Conservation (phyloP, 305 asterid genomes). For the Euphrasia arctica region DNA sequence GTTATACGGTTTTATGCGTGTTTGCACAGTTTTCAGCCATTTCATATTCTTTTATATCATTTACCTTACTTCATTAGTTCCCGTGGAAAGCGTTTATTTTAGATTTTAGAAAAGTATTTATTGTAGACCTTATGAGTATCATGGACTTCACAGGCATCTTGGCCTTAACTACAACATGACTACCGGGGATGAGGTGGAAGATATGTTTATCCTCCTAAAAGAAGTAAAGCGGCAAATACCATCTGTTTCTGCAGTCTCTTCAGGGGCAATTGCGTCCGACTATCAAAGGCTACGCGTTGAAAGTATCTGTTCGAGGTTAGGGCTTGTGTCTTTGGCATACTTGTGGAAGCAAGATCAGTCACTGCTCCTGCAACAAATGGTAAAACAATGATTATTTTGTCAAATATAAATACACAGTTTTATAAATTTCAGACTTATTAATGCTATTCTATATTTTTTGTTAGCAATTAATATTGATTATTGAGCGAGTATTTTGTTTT, state of each 20-base stretch:
- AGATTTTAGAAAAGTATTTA: conserved; percentile 11
- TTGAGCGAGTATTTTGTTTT: conserved; percentile 18
- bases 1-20: background rate
- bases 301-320: conserved; percentile 88
- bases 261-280: conserved; percentile 98
- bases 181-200: conserved; percentile 99
- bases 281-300: conserved; percentile 94
- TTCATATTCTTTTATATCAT: background rate
- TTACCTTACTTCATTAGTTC: conserved; percentile 4
- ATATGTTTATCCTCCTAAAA: conserved; percentile 73
- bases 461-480: conserved; percentile 20
- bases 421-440: conserved; percentile 9
- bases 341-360: conserved; percentile 94
- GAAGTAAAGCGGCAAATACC: conserved; percentile 84
- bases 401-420: conserved; percentile 14
- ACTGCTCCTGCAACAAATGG: conserved; percentile 79
- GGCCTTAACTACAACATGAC: conserved; percentile 80
- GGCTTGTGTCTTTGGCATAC: conserved; percentile 87
- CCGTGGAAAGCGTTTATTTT: background rate
- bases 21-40: background rate
- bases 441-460: conserved; percentile 23
- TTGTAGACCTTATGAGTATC: conserved; percentile 5
- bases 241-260: conserved; percentile 75
- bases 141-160: conserved; percentile 49
- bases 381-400: conserved; percentile 26